These are phyloP conservation scores for Phytophthora tubulina DNA, from an alignment of 352 stramenopile species.

Conservation along the genomic window DNA sequence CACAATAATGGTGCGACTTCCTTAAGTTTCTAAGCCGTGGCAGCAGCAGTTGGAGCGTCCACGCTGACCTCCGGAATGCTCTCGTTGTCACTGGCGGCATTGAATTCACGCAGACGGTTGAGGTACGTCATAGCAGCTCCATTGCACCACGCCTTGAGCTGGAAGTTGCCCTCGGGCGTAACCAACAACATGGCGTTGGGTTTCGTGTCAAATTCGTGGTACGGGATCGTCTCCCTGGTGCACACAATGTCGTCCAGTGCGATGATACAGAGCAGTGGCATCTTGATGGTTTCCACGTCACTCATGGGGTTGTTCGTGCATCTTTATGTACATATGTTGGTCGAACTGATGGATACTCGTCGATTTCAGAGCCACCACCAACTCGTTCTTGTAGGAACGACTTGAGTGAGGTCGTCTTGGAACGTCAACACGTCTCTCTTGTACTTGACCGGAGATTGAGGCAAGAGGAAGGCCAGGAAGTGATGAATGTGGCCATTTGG, in stretches of 20 bases:
- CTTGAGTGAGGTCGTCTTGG: constrained; percentile 74
- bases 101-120: constrained; percentile 61
- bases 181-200: constrained; percentile 63
- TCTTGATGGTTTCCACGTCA: constrained; percentile 57
- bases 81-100: constrained; percentile 6
- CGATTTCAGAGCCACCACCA: constrained; percentile 57
- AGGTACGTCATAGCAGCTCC: constrained; percentile 71
- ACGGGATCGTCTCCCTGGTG: constrained; percentile 78
- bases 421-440: constrained; percentile 66
- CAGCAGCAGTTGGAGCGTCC: constrained; percentile 16
- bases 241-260: constrained; percentile 83
- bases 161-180: constrained; percentile 62
- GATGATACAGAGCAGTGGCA: constrained; percentile 79
- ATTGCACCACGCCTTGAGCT: constrained; percentile 77
- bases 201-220: constrained; percentile 61
- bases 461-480: constrained; percentile 77
- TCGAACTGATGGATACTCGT: constrained; percentile 78
- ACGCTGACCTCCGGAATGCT: neutral
- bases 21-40: constrained; percentile 32
- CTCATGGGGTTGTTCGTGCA: constrained; percentile 90
- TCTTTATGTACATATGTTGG: constrained; percentile 81
- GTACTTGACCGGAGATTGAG: constrained; percentile 64
- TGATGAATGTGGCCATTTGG: constrained; percentile 80
- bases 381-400: constrained; percentile 64
- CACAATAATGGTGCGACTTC: neutral